These are phyloP conservation scores for Dactylellina haptotyla DNA, from an alignment of 2,329 filamentous ascomycete genomes.

Conservation along the genomic window DNA sequence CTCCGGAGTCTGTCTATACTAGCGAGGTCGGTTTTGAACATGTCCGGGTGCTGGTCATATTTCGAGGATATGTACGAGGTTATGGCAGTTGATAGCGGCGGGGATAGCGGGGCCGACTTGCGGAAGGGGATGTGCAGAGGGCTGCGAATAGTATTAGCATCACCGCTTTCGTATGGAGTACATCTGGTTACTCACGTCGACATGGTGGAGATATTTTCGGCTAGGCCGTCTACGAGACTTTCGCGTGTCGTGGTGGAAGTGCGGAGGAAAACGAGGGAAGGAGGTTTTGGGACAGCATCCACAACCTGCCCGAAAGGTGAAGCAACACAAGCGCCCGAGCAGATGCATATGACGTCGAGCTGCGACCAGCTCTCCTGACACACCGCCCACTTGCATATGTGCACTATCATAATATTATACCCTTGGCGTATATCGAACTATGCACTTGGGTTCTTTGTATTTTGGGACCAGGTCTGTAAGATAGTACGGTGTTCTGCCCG, in stretches of 20 bases:
- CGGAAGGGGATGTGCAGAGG: constrained; percentile 83
- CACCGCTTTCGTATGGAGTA: not conserved
- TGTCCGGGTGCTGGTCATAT: constrained; percentile 98
- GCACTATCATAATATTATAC: no score
- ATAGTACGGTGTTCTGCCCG: no score
- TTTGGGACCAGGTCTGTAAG: no score
- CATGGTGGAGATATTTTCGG: constrained; percentile 10
- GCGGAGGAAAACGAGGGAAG: not conserved
- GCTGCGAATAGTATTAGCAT: constrained; percentile 13
- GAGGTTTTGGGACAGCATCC: not conserved
- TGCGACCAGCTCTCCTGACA: not conserved
- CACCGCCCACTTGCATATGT: no score
- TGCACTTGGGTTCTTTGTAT: no score
- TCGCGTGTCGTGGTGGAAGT: not conserved
- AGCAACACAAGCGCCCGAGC: constrained; percentile 32
- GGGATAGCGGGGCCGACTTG: constrained; percentile 78
- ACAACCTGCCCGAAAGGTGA: constrained; percentile 8
- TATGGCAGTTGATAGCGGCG: constrained; percentile 76
- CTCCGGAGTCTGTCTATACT: constrained; percentile 83
- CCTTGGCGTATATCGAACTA: no score
- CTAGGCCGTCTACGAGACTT: not conserved
- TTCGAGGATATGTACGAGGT: constrained; percentile 96
- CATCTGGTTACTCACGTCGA: constrained; percentile 38
- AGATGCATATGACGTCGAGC: constrained; percentile 27
- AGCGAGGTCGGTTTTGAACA: constrained; percentile 90